Evolutionary conservation across 345 rosid species (phyloP).

Genomic region (Aegle marmelos): DNA sequence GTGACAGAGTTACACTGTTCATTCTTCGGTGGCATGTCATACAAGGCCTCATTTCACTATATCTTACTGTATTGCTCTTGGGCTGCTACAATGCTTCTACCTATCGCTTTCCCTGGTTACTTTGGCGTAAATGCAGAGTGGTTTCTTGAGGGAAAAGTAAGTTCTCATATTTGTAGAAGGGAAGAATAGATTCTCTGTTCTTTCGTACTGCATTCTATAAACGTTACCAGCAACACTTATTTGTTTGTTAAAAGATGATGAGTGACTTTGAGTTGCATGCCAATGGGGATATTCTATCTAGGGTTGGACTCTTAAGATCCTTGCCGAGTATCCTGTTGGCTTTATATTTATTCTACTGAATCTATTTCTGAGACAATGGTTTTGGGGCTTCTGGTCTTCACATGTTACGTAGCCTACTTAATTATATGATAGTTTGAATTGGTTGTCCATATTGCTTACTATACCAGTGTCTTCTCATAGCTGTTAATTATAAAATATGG

Average conservation of each 20-base stretch:
- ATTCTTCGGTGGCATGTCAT: constrained; percentile 9
- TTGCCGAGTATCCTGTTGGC: constrained; percentile 17
- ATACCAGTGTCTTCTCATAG: not conserved
- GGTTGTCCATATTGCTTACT: not conserved
- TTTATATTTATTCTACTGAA: constrained; percentile 9
- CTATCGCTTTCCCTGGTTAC: constrained; percentile 12
- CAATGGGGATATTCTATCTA: constrained; percentile 28
- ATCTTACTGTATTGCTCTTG: constrained; percentile 18
- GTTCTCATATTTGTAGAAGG: constrained; percentile 36
- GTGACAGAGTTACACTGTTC: constrained; percentile 23
- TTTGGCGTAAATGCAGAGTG: constrained; percentile 22
- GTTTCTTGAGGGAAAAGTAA: constrained; percentile 47
- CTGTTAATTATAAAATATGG: not conserved
- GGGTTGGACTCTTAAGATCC: constrained; percentile 22
- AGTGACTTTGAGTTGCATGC: constrained; percentile 24
- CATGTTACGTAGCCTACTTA: constrained; percentile 3
- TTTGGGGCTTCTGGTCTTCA: constrained; percentile 5
- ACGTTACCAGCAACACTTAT: constrained; percentile 23
- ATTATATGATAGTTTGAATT: constrained; percentile 7
- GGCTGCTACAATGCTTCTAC: constrained; percentile 15
- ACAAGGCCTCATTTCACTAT: not conserved
- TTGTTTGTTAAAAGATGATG: constrained; percentile 30
- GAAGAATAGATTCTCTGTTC: constrained; percentile 25
- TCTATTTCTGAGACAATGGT: constrained; percentile 2
- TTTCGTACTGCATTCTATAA: constrained; percentile 29